phyloP scores from a whole-genome alignment of 768 basidiomycete genomes.

The Phlebiopsis flavidoalba region DNA sequence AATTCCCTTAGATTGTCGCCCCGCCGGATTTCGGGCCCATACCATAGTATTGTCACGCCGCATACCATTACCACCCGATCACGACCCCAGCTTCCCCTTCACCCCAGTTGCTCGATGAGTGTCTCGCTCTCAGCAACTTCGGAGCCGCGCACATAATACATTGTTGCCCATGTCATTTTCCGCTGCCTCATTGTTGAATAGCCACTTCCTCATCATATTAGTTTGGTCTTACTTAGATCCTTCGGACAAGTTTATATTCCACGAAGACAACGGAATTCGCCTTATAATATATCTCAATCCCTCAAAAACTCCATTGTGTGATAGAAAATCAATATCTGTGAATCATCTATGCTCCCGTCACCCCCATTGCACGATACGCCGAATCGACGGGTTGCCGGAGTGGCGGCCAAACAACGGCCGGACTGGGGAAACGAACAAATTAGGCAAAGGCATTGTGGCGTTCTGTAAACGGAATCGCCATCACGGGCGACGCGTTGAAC shows the following conservation, averaged over 20 bases:
- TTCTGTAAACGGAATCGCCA: background rate
- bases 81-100: background rate
- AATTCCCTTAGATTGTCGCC: background rate
- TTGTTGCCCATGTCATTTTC: background rate
- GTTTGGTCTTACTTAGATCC: background rate
- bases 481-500: background rate
- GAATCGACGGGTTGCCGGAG: too few relatives aligned
- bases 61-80: slow-evolving; percentile 6
- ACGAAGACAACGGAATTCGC: background rate
- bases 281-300: slow-evolving; percentile 1
- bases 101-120: background rate
- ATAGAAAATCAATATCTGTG: background rate
- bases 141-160: background rate
- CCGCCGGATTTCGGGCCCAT: slow-evolving; percentile 3
- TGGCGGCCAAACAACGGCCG: too few relatives aligned
- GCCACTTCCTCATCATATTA: slow-evolving; percentile 1
- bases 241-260: background rate
- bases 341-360: too few relatives aligned
- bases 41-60: slow-evolving; percentile 8
- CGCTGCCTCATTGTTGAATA: background rate
- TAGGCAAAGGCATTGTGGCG: background rate
- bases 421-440: background rate
- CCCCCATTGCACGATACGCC: too few relatives aligned
- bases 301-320: background rate
- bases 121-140: background rate